A percentile compares a stretch with the other conserved stretches of the same genome.
phyloP scores from a whole-genome alignment of 306 rosid species.

The Morella rubra region DNA sequence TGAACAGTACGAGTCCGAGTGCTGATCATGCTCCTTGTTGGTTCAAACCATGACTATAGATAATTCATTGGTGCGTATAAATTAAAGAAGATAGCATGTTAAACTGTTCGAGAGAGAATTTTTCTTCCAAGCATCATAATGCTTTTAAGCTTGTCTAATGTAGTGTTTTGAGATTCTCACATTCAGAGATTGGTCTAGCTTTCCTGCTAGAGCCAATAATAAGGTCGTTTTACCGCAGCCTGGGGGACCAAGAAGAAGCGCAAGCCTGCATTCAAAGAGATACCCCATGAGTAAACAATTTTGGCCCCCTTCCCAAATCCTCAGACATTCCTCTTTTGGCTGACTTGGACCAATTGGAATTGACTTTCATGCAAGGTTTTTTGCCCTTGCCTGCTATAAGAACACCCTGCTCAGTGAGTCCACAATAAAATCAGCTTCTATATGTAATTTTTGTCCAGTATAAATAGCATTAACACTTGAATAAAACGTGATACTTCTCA shows the following conservation, averaged over 20 bases:
- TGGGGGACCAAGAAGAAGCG: slow-evolving; percentile 64
- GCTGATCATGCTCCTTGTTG: slow-evolving; percentile 16
- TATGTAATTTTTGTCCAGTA: neutral
- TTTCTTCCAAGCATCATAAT: slow-evolving; percentile 8
- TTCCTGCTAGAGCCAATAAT: slow-evolving; percentile 54
- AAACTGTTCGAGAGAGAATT: slow-evolving; percentile 7
- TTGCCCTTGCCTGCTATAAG: neutral
- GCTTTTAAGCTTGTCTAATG: neutral
- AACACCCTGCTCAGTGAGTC: neutral
- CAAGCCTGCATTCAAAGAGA: slow-evolving; percentile 55
- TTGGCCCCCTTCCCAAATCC: slow-evolving; percentile 8
- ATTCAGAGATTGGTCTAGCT: slow-evolving; percentile 50
- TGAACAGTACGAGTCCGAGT: neutral
- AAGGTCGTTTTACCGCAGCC: slow-evolving; percentile 59
- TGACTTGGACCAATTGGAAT: neutral
- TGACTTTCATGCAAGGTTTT: slow-evolving; percentile 8
- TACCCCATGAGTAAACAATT: slow-evolving; percentile 25
- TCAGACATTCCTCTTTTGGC: neutral
- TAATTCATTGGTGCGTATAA: slow-evolving; percentile 13
- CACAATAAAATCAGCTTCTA: neutral
- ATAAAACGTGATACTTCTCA: neutral
- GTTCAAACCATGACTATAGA: slow-evolving; percentile 9
- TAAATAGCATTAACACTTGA: neutral
- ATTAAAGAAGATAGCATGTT: slow-evolving; percentile 6
- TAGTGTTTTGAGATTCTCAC: slow-evolving; percentile 30